These are phyloP conservation scores for Golubevia pallescens DNA, from an alignment of 1,284 basidiomycete genomes.

Conservation along the genomic window DNA sequence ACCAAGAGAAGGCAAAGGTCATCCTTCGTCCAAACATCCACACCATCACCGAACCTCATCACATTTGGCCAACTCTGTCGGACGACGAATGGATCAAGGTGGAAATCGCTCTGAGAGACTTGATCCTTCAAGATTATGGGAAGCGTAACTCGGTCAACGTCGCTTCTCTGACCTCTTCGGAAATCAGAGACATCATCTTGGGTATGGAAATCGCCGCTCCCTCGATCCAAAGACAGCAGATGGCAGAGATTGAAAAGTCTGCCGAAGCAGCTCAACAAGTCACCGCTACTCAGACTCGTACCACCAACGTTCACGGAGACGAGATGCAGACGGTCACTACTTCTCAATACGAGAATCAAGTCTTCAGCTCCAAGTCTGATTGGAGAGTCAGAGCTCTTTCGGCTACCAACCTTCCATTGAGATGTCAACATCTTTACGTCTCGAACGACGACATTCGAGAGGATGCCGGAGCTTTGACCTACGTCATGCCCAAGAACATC, in stretches of 20 bases:
- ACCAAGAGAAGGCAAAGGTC: conserved; percentile 64
- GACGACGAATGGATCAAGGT: conserved; percentile 65
- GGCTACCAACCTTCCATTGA: conserved; percentile 57
- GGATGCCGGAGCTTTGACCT: conserved; percentile 56
- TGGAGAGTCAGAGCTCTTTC: conserved; percentile 58
- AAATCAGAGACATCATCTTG: conserved; percentile 62
- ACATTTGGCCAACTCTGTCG: conserved; percentile 61
- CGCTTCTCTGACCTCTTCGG: conserved; percentile 51
- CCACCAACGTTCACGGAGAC: conserved; percentile 61
- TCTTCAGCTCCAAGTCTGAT: conserved; percentile 59
- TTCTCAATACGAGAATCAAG: conserved; percentile 62
- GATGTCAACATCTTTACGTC: conserved; percentile 62
- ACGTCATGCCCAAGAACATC: conserved; percentile 63
- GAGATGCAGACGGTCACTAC: conserved; percentile 61
- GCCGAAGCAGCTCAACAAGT: conserved; percentile 57
- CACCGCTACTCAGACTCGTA: conserved; percentile 60
- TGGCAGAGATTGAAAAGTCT: conserved; percentile 62
- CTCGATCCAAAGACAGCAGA: conserved; percentile 61
- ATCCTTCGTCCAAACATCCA: conserved; percentile 56
- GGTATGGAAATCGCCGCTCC: conserved; percentile 60
- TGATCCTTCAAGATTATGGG: conserved; percentile 60
- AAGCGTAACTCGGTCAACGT: conserved; percentile 63
- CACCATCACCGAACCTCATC: conserved; percentile 62
- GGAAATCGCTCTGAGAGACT: conserved; percentile 57
- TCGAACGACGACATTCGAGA: conserved; percentile 62